A percentile compares a stretch with the other conserved stretches of the same genome.
Conservation (phyloP, 192 early-diverging fungal genomes). For the Coemansia sp. region DNA sequence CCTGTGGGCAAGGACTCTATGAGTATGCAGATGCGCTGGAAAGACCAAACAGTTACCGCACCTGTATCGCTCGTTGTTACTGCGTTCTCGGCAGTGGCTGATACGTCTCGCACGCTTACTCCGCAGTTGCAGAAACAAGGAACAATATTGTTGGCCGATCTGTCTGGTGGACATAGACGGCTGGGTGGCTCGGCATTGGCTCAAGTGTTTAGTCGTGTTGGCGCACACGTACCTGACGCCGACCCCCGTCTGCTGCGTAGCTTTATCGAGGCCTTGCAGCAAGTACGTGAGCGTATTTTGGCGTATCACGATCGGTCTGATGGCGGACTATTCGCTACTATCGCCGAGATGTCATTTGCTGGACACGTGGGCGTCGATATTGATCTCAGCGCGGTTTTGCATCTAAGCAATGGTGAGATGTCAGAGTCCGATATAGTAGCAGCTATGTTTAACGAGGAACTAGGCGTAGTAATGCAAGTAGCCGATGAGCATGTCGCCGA, state of each 20-base stretch:
- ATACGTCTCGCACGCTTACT: slow-evolving; percentile 84
- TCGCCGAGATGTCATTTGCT: slow-evolving; percentile 96
- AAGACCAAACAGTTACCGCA: slow-evolving; percentile 67
- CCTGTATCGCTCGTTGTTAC: slow-evolving; percentile 93
- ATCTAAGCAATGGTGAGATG: not conserved
- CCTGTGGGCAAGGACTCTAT: slow-evolving; percentile 99
- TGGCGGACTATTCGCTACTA: slow-evolving; percentile 91
- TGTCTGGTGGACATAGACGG: slow-evolving; percentile 79
- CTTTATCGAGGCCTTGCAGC: slow-evolving; percentile 80
- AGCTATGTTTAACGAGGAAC: slow-evolving; percentile 94
- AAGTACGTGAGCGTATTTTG: slow-evolving; percentile 58
- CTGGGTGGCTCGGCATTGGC: slow-evolving; percentile 93
- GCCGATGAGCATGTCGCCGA: slow-evolving; percentile 51
- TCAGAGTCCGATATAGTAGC: slow-evolving; percentile 52
- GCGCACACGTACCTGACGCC: slow-evolving; percentile 82
- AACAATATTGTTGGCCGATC: slow-evolving; percentile 80
- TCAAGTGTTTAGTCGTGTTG: slow-evolving; percentile 86
- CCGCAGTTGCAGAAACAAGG: slow-evolving; percentile 68
- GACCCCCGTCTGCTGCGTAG: slow-evolving; percentile 68
- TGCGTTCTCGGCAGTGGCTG: slow-evolving; percentile 85
- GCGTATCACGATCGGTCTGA: slow-evolving; percentile 99
- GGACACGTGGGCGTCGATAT: slow-evolving; percentile 82
- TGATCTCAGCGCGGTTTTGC: slow-evolving; percentile 58
- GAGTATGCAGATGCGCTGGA: slow-evolving; percentile 99
- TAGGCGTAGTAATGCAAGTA: slow-evolving; percentile 96